Evolutionary conservation across 202 grass and related monocot genomes (phyloP).

Genomic region (Panicum virgatum): DNA sequence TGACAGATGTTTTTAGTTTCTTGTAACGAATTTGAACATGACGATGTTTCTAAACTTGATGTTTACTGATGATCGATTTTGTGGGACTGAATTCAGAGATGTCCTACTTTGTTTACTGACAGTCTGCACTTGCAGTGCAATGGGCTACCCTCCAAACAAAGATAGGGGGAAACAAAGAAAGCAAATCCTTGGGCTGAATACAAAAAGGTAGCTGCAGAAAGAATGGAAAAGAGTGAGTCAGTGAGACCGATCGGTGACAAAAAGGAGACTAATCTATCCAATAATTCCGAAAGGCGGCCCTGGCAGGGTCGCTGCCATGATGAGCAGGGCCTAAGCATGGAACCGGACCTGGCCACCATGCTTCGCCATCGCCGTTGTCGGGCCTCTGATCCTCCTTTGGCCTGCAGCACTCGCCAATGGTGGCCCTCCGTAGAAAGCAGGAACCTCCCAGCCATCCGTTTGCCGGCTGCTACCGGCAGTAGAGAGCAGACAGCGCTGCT

Average conservation of each 20-base stretch:
- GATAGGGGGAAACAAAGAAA: neutral
- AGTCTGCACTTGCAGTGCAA: neutral
- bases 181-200: neutral
- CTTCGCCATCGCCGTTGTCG: neutral
- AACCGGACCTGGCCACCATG: neutral
- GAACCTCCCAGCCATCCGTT: slow-evolving; percentile 32
- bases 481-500: neutral
- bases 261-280: neutral
- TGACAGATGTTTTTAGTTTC: neutral
- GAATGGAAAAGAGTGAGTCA: neutral
- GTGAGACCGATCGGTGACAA: slow-evolving; percentile 27
- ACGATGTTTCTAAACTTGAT: neutral
- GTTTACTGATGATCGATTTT: neutral
- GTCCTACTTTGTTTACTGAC: neutral
- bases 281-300: slow-evolving; percentile 12
- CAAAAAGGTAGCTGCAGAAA: neutral
- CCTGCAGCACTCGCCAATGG: slow-evolving; percentile 1
- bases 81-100: neutral
- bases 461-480: neutral
- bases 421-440: slow-evolving; percentile 11
- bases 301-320: neutral
- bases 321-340: slow-evolving; percentile 21
- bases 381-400: neutral
- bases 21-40: neutral
- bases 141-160: neutral